A percentile compares a stretch with the other conserved stretches of the same genome.
phyloP scores from a whole-genome alignment of 2,329 filamentous ascomycete genomes.

The Volutella citrinella region DNA sequence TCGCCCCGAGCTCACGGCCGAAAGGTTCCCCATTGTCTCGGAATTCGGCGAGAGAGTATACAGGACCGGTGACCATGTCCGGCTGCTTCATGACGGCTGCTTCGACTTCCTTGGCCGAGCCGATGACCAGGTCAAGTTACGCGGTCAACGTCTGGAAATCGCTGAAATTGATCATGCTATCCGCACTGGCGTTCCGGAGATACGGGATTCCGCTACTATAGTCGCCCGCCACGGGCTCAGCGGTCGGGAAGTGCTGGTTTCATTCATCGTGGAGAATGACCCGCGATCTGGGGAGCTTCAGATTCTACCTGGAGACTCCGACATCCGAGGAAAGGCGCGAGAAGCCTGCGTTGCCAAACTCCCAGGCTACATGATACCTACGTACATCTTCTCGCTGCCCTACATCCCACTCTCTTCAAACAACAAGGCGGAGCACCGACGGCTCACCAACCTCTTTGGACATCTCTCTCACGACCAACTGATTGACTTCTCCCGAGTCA shows the following conservation, averaged over 20 bases:
- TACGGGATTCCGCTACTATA: constrained; percentile 72
- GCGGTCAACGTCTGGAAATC: constrained; percentile 85
- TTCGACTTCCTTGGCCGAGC: constrained; percentile 86
- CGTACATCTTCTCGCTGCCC: constrained; percentile 71
- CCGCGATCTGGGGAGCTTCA: constrained; percentile 11
- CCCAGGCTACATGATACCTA: constrained; percentile 87
- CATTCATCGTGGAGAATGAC: constrained; percentile 55
- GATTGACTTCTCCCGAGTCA: constrained; percentile 48
- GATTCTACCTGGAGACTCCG: constrained; percentile 28
- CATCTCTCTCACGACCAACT: constrained; percentile 58
- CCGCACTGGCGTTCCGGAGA: constrained; percentile 50
- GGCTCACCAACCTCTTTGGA: constrained; percentile 64
- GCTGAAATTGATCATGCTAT: constrained; percentile 89
- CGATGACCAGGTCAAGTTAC: constrained; percentile 89
- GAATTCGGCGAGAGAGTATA: constrained; percentile 65
- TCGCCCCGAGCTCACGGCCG: constrained; percentile 69
- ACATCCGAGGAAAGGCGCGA: constrained; percentile 46
- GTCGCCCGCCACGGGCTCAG: constrained; percentile 68
- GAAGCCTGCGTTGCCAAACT: constrained; percentile 66
- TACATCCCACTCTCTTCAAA: constrained; percentile 79
- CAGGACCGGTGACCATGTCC: constrained; percentile 83
- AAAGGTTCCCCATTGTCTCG: constrained; percentile 68
- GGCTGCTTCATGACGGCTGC: constrained; percentile 73
- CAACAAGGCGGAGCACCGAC: constrained; percentile 81
- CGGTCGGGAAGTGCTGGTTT: constrained; percentile 78